Conservation (phyloP, 129 eudicot species). For the Chrysanthemum makinoi region DNA sequence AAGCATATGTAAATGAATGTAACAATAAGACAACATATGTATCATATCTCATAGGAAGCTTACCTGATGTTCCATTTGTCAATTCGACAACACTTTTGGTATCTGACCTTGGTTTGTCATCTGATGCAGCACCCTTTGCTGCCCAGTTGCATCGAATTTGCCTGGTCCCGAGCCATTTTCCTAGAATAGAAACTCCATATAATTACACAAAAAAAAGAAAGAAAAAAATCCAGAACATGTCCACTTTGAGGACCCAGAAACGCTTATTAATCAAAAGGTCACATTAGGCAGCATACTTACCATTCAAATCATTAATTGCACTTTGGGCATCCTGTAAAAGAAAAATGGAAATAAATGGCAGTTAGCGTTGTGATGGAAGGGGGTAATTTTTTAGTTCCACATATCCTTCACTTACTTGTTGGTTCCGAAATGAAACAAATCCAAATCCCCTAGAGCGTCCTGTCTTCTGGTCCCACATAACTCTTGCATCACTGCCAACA, state of each 20-base stretch:
- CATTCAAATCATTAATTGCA: conserved; percentile 39
- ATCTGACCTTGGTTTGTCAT: conserved; percentile 65
- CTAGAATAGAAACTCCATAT: conserved; percentile 32
- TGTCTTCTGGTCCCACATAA: conserved; percentile 99
- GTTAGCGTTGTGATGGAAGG: conserved; percentile 4
- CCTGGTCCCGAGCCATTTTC: conserved; percentile 69
- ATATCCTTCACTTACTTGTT: conserved; percentile 56
- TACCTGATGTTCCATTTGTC: conserved; percentile 81
- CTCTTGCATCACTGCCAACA: conserved; percentile 83
- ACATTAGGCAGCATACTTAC: conserved; percentile 13
- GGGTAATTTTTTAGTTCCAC: background rate
- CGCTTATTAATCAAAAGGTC: background rate
- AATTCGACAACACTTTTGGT: conserved; percentile 66
- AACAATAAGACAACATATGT: conserved; percentile 1
- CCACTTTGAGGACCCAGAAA: background rate
- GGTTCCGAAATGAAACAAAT: conserved; percentile 91
- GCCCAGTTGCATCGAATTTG: conserved; percentile 99
- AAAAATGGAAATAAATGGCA: background rate
- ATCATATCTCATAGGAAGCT: conserved; percentile 2
- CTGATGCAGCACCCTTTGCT: conserved; percentile 76
- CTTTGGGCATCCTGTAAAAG: conserved; percentile 35
- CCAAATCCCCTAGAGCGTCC: conserved; percentile 99
- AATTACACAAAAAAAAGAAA: background rate
- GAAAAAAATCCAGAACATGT: background rate
- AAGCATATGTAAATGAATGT: background rate